phyloP scores from a whole-genome alignment of 1,284 basidiomycete species.

The Singerocomus rubriflavus region DNA sequence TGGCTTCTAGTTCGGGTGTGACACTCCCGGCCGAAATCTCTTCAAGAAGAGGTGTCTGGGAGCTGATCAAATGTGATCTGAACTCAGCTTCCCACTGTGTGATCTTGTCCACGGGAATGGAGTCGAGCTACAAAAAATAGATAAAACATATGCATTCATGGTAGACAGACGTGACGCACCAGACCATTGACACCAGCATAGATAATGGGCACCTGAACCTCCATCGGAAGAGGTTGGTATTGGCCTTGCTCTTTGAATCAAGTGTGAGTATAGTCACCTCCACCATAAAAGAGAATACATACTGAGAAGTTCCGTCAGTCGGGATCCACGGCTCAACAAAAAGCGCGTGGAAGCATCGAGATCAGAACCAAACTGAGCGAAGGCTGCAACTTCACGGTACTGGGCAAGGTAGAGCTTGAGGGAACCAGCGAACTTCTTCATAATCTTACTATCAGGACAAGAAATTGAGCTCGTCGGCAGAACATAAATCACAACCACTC shows the following conservation, averaged over 20 bases:
- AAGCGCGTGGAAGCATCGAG: constrained; percentile 98
- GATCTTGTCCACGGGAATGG: constrained; percentile 93
- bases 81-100: constrained; percentile 92
- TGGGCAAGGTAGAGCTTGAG: constrained; percentile 99
- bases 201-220: constrained; percentile 97
- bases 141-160: background rate
- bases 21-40: constrained; percentile 84
- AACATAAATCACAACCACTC: constrained; percentile 28
- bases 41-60: constrained; percentile 69
- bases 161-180: constrained; percentile 41
- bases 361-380: constrained; percentile 99
- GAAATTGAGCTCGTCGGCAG: constrained; percentile 7
- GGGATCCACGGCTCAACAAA: constrained; percentile 95
- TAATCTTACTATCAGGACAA: constrained; percentile 71
- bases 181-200: constrained; percentile 99
- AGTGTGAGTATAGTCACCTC: constrained; percentile 8
- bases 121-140: constrained; percentile 64
- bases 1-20: constrained; percentile 85
- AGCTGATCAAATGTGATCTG: constrained; percentile 75
- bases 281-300: constrained; percentile 29
- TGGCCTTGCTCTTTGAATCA: constrained; percentile 83
- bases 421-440: constrained; percentile 99
- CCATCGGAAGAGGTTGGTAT: constrained; percentile 89
- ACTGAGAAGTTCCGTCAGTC: constrained; percentile 97
- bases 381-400: constrained; percentile 99